Base-by-base conservation (phyloP, 176 grass and related monocot genomes). In the Luzula sylvatica region DNA sequence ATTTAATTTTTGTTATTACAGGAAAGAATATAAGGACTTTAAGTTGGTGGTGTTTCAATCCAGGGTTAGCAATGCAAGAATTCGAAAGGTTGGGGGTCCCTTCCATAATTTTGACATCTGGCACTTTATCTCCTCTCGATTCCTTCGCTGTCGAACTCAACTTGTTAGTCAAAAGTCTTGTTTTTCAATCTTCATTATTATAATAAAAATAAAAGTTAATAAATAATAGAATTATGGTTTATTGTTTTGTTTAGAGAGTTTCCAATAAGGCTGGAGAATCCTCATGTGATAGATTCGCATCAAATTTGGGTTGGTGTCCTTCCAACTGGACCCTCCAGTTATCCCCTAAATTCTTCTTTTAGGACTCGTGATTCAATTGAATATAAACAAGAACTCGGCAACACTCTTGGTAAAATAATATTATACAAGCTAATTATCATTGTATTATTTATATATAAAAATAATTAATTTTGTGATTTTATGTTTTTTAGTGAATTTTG, bases 21-120 rank as follows among this genome's bases (percentile, higher is more conserved):
- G 81, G 81, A 35, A 96, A 86, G 55, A 58, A 50, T 47, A 79
- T 61, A 47, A 96, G 90, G 75, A 86, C 71, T 65, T 68, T 96
- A 57, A 96, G 90, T 78, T 95, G 90, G 90, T 96, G 90, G 90
- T 96, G 90, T 69, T 96, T 96, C 75, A 86, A 96, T 50, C 90
- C 84, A 49, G 90, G 90, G 38, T 71, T 96, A 46, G 77, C 84
- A 21, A 96, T 96, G 90, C 74, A 88, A 73, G 84, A 89, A 72
- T 89, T 96, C 72, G 58, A 78, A 46, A 96, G 66, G 58, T 68
- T 96, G 77, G 84, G 84, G 22, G 74, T 86, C 38, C 77, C 71
- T 20, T 86, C 84, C 45, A 82, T 96, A 60, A 79, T 96, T 76
- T 84, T 96, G 73, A 96, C 90, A 56, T 96, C 90, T 44, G 90